These are phyloP conservation scores for Trichoderma cornu-damae DNA, from an alignment of 2,329 filamentous ascomycete genomes.

Conservation along the genomic window DNA sequence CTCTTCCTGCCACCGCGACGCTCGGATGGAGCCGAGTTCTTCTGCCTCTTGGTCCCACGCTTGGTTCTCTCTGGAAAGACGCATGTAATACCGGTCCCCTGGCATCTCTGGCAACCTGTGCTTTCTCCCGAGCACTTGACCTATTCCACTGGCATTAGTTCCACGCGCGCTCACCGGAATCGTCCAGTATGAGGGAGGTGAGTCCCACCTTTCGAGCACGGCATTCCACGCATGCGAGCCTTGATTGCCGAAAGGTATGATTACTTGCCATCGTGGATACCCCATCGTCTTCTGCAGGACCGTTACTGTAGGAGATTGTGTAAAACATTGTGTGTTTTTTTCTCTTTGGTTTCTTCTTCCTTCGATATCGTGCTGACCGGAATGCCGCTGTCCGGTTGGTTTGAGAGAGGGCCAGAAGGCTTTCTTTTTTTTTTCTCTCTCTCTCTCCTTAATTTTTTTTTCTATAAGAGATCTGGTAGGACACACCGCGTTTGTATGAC, in stretches of 20 bases:
- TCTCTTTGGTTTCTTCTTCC: neutral
- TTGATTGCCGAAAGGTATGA: neutral
- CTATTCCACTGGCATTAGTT: neutral
- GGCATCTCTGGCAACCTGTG: conserved; percentile 3
- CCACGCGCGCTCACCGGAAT: neutral
- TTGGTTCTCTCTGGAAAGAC: conserved; percentile 8
- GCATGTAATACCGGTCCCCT: neutral
- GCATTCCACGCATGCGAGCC: conserved; percentile 7
- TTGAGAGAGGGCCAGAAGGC: neutral
- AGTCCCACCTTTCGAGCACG: conserved; percentile 1
- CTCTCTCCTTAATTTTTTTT: too few relatives aligned
- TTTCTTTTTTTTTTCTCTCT: too few relatives aligned
- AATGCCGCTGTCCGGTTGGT: neutral
- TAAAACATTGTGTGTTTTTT: neutral
- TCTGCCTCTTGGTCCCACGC: conserved; percentile 5
- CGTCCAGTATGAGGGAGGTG: neutral
- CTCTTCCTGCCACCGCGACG: neutral
- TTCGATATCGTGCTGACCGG: neutral
- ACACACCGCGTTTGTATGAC: neutral
- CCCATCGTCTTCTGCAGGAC: neutral
- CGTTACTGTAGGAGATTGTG: neutral
- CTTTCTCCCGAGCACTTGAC: conserved; percentile 9
- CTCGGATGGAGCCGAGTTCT: neutral
- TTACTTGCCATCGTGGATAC: conserved; percentile 6
- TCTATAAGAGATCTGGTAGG: neutral